Evolutionary conservation across 768 basidiomycete genomes (phyloP), one percentile per base, ranked within the genome.

Genomic region (Rhodocollybia butyracea): DNA sequence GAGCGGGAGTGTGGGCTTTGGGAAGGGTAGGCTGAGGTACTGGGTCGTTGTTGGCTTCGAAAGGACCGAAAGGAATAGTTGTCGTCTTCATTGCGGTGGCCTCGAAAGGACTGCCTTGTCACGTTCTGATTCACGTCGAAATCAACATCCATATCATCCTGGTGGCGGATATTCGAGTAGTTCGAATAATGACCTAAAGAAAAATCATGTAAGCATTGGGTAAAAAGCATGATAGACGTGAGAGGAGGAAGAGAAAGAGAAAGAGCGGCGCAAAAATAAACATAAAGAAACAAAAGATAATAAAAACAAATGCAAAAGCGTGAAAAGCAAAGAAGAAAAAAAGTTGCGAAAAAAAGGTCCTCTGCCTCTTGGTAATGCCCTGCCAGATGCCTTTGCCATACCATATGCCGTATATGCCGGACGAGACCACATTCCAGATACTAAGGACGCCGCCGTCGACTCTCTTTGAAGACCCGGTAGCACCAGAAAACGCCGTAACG

Each of bases 41-140:
- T 42, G 22, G 46, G 34, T 46, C 54, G 51, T 34, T 13, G 32
- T 27, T 38, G 22, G 48, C 48, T 42, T 56, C 58, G 54, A 57
- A 59, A 55, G 60, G 59, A 57, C 43, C 58, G 60, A 61, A 61
- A 61, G 58, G 58, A 61, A 46, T 52, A 32, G 17, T 39, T 27
- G 41, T 38, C 22, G n/a, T 50, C 48, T 34, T 45, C 22, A 3
- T 36, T 24, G 8, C 32, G 17, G 29, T 27, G 27, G 13, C 19
- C 46, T 27, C 48, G 55, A 43, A 56, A 56, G 39, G 55, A 50
- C 17, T 55, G 61, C 45, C 58, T 32, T 36, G 55, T 59, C 56
- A 17, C 24, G n/a, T 27, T 43, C 4, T 7, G 22, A 15, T 4
- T 50, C 48, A 41, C 40, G 55, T 48, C 55, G 46, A 40, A 51